A percentile compares a stretch with the other conserved stretches of the same genome.
phyloP scores from a whole-genome alignment of 225 moss, liverwort and hornwort species.

The Sphagnum tenellum region DNA sequence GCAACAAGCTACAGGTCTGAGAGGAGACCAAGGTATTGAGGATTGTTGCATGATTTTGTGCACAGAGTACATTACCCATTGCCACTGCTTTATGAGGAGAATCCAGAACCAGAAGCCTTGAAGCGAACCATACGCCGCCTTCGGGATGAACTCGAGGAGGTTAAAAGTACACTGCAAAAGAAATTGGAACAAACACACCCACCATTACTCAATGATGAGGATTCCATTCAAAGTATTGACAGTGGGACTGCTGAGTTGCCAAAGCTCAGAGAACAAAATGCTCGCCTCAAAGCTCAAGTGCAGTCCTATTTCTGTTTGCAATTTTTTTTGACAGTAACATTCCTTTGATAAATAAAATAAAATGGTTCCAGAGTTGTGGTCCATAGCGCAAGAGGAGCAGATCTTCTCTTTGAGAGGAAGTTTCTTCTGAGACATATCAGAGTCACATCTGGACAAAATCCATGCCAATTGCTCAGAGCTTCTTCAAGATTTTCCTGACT shows the following conservation, averaged over 20 bases:
- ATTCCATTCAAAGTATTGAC: constrained; percentile 17
- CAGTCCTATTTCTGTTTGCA: neutral
- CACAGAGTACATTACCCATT: constrained; percentile 86
- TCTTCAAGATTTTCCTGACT: too few species aligned
- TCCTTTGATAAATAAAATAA: too few species aligned
- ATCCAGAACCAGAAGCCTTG: constrained; percentile 48
- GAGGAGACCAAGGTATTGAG: too few species aligned
- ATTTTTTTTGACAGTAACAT: too few species aligned
- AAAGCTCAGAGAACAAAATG: constrained; percentile 39
- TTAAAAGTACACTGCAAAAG: constrained; percentile 43
- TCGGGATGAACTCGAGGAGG: constrained; percentile 54
- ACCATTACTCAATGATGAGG: constrained; percentile 35
- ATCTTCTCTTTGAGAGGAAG: too few species aligned
- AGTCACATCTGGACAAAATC: too few species aligned
- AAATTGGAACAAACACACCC: constrained; percentile 26
- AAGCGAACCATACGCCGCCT: constrained; percentile 66
- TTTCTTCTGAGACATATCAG: too few species aligned
- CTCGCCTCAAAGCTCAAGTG: constrained; percentile 46
- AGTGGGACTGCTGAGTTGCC: constrained; percentile 24
- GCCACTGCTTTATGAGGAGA: constrained; percentile 64
- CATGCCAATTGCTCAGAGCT: too few species aligned
- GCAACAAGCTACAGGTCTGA: too few species aligned
- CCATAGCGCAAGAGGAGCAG: too few species aligned
- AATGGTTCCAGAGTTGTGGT: too few species aligned
- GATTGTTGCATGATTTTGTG: neutral